These are phyloP conservation scores for Aspergillus piperis DNA, from an alignment of 2,329 filamentous ascomycete genomes.

Conservation along the genomic window DNA sequence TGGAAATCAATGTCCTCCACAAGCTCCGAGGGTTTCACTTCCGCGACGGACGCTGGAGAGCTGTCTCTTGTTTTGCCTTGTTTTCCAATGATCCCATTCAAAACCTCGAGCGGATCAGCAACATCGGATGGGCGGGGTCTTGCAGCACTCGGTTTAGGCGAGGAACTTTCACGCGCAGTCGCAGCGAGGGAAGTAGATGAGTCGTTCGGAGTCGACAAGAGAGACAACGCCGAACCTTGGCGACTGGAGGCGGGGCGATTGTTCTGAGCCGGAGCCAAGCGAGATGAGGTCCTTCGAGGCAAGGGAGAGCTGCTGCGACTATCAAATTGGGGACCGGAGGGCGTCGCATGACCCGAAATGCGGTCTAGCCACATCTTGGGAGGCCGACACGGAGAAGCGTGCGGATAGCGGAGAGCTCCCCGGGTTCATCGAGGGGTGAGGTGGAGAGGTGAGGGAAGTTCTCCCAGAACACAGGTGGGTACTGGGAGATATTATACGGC, in stretches of 20 bases:
- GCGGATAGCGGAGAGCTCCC: slow-evolving; percentile 13
- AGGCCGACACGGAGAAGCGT: slow-evolving; percentile 16
- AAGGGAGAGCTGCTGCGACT: slow-evolving; percentile 71
- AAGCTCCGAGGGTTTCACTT: slow-evolving; percentile 48
- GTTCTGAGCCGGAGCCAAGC: slow-evolving; percentile 68
- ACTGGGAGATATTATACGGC: not conserved
- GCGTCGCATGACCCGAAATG: slow-evolving; percentile 70
- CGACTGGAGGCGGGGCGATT: slow-evolving; percentile 68
- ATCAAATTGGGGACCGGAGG: slow-evolving; percentile 62
- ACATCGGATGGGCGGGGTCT: slow-evolving; percentile 56
- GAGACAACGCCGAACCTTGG: slow-evolving; percentile 74
- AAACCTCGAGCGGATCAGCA: slow-evolving; percentile 69
- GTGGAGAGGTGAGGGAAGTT: not conserved
- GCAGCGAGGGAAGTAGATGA: slow-evolving; percentile 74
- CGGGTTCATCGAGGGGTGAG: slow-evolving; percentile 15
- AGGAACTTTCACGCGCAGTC: slow-evolving; percentile 68
- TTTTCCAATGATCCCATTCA: slow-evolving; percentile 62
- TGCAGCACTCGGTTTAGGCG: slow-evolving; percentile 60
- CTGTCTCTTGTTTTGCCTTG: slow-evolving; percentile 23
- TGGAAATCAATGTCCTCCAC: slow-evolving; percentile 75
- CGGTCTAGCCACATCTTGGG: slow-evolving; percentile 84
- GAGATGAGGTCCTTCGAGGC: slow-evolving; percentile 66
- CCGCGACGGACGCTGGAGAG: slow-evolving; percentile 1
- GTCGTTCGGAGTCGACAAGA: slow-evolving; percentile 69
- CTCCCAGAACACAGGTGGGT: not conserved